A percentile compares a stretch with the other conserved stretches of the same genome.
Conservation (phyloP, 2,329 filamentous ascomycete species). For the Chrysosporium keratinophilum region DNA sequence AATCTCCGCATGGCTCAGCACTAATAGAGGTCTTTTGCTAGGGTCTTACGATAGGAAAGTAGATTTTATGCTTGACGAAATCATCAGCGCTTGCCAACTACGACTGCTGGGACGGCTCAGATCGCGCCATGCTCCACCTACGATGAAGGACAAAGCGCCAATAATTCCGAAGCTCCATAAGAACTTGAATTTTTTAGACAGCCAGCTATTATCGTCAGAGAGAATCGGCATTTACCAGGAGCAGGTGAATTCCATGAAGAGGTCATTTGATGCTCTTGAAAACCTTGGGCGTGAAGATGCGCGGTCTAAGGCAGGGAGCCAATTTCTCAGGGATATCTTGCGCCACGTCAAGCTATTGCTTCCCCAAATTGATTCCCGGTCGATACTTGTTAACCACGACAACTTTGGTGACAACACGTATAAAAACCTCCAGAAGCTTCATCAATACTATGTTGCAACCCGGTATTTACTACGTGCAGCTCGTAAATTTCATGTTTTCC, state of each 20-base stretch:
- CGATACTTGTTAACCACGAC: background rate
- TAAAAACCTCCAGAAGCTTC: background rate
- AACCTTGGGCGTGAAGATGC: background rate
- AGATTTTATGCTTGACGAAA: background rate
- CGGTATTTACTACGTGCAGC: background rate
- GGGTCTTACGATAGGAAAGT: background rate
- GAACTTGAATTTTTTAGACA: background rate
- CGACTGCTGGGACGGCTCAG: conserved; percentile 1
- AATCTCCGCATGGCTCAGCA: background rate
- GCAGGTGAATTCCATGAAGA: background rate
- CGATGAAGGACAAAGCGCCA: background rate
- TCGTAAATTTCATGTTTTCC: background rate
- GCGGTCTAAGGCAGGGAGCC: background rate
- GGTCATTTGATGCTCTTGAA: background rate
- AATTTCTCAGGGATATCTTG: background rate
- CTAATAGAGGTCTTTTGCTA: background rate
- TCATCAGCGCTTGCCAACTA: conserved; percentile 2
- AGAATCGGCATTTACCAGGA: background rate
- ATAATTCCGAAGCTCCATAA: background rate
- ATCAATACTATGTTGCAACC: background rate
- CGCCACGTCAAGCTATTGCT: background rate
- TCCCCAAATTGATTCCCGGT: background rate
- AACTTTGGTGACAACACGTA: background rate
- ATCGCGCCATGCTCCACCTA: conserved; percentile 1
- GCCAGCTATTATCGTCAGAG: background rate